Conservation (phyloP, 164 flowering plant species). For the Berberis thunbergii region DNA sequence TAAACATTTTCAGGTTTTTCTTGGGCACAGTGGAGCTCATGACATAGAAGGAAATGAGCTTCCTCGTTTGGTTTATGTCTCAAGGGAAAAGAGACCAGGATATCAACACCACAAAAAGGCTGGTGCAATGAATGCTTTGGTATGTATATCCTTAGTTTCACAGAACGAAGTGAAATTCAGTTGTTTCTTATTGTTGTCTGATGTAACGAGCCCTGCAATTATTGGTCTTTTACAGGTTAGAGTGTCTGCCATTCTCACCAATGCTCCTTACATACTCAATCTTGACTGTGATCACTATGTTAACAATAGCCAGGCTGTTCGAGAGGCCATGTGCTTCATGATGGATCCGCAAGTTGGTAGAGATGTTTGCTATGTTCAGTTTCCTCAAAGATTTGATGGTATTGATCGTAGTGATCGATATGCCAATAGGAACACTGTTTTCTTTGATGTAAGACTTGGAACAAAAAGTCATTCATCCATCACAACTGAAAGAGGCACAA, state of each 20-base stretch:
- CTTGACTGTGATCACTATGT: conserved; percentile 98
- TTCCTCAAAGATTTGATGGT: conserved; percentile 98
- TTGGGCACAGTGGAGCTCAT: conserved; percentile 84
- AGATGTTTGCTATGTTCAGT: conserved; percentile 83
- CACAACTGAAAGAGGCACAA: not conserved
- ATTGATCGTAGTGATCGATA: conserved; percentile 94
- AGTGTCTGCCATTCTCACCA: conserved; percentile 95
- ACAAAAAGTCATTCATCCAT: not conserved
- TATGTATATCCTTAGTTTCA: conserved; percentile 14
- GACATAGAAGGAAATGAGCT: conserved; percentile 96
- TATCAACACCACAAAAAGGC: conserved; percentile 97
- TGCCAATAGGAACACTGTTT: conserved; percentile 89
- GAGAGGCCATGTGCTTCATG: conserved; percentile 96
- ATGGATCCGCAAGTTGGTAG: conserved; percentile 92
- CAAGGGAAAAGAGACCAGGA: conserved; percentile 97
- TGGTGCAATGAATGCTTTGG: conserved; percentile 98
- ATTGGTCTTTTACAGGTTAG: conserved; percentile 51
- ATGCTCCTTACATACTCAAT: conserved; percentile 94
- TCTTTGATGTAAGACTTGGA: conserved; percentile 77
- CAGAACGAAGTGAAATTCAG: too few relatives aligned
- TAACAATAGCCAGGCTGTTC: conserved; percentile 91
- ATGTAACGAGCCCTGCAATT: conserved; percentile 3
- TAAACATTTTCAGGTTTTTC: conserved; percentile 56
- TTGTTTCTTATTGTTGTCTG: not conserved
- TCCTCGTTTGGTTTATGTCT: conserved; percentile 92